Evolutionary conservation across 2,329 filamentous ascomycete genomes (phyloP), one percentile per base, ranked within the genome.

Genomic region (Curvularia sp.): DNA sequence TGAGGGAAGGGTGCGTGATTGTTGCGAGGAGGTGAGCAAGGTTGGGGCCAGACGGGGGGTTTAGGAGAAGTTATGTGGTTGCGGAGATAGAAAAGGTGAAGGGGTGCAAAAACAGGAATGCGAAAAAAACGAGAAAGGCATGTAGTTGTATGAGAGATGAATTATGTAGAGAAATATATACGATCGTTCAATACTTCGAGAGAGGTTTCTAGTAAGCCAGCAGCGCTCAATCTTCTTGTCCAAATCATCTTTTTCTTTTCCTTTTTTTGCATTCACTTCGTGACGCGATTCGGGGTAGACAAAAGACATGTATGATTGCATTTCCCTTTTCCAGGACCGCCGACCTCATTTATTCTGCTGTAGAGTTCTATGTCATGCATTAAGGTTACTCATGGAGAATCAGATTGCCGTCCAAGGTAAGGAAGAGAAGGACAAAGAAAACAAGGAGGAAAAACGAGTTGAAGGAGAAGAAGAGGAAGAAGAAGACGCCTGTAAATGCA

Each of bases 1-100:
- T 75, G 38, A 78, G 75, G 61, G 81, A 82, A 64, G 67, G 75
- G 13, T 82, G 80, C 71, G 72, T 77, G 30, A 74, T 82, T 60
- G 65, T 79, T 68, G 80, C 80, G 8, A 68, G 41, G 55, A 63
- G 61, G 45, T 61, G 47, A 46, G 19, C 21, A 2, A 21, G 18
- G 5, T 36, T 36, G 34, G n/a, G 34, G 34, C n/a, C 12, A 15
- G n/a, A n/a, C n/a, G n/a, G n/a, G 34, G 34, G 15, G 3, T n/a
- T n/a, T 15, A n/a, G 18, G 34, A 7, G 15, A 8, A 15, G 5
- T 3, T 18, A 3, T 27, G 25, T 27, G 32, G 41, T 25, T 5
- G 12, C 6, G 13, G 2, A 1, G 21, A n/a, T 19, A 15, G 21
- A 5, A 25, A n/a, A 41, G 39, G 10, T 23, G 19, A 41, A 41